Conservation (phyloP, 306 rosid genomes). For the Citrullus mucosospermus region DNA sequence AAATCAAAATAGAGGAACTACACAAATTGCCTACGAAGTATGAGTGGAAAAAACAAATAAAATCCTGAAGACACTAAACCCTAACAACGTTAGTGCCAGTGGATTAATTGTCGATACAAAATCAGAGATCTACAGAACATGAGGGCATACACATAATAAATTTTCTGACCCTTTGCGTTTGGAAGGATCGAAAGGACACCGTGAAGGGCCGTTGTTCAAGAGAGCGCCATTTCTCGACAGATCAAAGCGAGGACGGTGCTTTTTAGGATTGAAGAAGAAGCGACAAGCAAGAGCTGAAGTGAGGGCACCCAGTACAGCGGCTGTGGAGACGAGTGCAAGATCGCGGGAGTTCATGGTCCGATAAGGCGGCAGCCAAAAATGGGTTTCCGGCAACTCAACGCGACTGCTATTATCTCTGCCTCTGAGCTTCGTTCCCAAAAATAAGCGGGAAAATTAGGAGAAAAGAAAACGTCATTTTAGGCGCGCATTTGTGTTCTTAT, state of each 20-base stretch:
- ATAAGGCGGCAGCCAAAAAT: background rate
- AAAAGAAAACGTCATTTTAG: background rate
- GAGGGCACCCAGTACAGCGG: conserved; percentile 50
- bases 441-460: conserved; percentile 20
- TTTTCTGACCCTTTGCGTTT: conserved; percentile 48
- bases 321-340: conserved; percentile 37
- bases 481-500: background rate
- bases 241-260: conserved; percentile 1
- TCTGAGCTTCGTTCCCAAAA: background rate
- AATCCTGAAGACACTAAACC: background rate
- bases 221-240: conserved; percentile 25
- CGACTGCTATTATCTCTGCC: background rate
- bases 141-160: background rate
- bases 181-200: conserved; percentile 63
- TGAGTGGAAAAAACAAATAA: background rate
- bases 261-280: conserved; percentile 34
- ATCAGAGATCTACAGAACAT: background rate
- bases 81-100: background rate
- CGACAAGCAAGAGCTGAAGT: conserved; percentile 53
- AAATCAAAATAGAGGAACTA: background rate
- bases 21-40: background rate
- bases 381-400: background rate
- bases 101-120: background rate
- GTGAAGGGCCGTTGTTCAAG: conserved; percentile 18
- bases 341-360: conserved; percentile 59